Percentiles rank a stretch among this genome's conserved stretches.
These are phyloP conservation scores for Anthostomella pinea DNA, from an alignment of 2,329 filamentous ascomycete genomes.

Conservation along the genomic window DNA sequence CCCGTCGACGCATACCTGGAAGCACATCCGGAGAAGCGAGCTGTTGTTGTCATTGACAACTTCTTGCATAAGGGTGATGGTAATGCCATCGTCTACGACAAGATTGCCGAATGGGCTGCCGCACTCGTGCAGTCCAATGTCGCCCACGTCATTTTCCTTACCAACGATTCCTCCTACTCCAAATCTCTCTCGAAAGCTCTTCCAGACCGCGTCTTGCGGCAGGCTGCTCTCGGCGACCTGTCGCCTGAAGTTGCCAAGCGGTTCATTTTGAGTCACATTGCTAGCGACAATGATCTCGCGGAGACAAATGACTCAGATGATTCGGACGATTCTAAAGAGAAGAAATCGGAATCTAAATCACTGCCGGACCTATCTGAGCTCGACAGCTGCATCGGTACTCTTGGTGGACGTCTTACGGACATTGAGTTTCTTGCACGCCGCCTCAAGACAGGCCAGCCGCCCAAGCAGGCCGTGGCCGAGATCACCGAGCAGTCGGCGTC, in stretches of 20 bases:
- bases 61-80: slow-evolving; percentile 79
- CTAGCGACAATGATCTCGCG: slow-evolving; percentile 39
- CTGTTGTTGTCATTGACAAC: slow-evolving; percentile 87
- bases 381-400: slow-evolving; percentile 73
- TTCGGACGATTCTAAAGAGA: slow-evolving; percentile 25
- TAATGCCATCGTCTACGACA: slow-evolving; percentile 67
- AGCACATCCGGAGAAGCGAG: slow-evolving; percentile 77
- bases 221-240: slow-evolving; percentile 82
- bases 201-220: slow-evolving; percentile 86
- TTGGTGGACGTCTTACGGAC: slow-evolving; percentile 92
- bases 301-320: slow-evolving; percentile 29
- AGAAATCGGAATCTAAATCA: slow-evolving; percentile 23
- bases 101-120: slow-evolving; percentile 87
- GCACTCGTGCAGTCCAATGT: slow-evolving; percentile 80
- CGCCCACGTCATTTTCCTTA: slow-evolving; percentile 92
- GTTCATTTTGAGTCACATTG: slow-evolving; percentile 82
- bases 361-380: slow-evolving; percentile 61
- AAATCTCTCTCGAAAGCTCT: slow-evolving; percentile 85
- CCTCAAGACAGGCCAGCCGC: slow-evolving; percentile 82
- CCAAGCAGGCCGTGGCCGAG: slow-evolving; percentile 75
- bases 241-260: slow-evolving; percentile 82
- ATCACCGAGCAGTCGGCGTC: slow-evolving; percentile 87
- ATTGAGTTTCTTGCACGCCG: slow-evolving; percentile 90
- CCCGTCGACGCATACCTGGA: slow-evolving; percentile 86
- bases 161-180: slow-evolving; percentile 81